Evolutionary conservation across 2,329 filamentous ascomycete genomes (phyloP).

Genomic region (Helotiales sp.): DNA sequence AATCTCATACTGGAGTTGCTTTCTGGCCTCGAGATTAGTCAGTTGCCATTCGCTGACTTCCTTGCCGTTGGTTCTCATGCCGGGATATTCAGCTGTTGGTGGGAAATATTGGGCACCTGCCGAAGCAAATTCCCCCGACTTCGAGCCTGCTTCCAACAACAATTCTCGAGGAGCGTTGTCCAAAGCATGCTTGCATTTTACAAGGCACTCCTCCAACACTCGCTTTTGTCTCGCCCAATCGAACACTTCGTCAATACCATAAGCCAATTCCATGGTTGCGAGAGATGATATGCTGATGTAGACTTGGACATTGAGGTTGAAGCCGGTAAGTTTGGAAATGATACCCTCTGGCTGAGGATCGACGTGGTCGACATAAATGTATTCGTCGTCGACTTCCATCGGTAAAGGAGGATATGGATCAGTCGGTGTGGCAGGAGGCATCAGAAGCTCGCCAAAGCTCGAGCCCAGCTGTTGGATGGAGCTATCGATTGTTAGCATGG

Average conservation of each 20-base stretch:
- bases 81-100: conserved; percentile 42
- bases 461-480: conserved; percentile 78
- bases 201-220: conserved; percentile 69
- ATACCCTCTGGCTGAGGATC: conserved; percentile 67
- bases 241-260: conserved; percentile 74
- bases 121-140: conserved; percentile 41
- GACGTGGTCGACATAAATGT: conserved; percentile 70
- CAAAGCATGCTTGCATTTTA: conserved; percentile 67
- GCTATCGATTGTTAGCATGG: conserved; percentile 41
- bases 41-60: conserved; percentile 33
- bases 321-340: conserved; percentile 73
- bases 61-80: conserved; percentile 21
- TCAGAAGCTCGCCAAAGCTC: conserved; percentile 68
- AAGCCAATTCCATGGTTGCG: conserved; percentile 77
- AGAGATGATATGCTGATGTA: conserved; percentile 80
- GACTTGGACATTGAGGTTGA: conserved; percentile 76
- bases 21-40: conserved; percentile 35
- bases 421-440: conserved; percentile 73
- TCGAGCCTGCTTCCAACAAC: conserved; percentile 48
- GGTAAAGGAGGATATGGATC: conserved; percentile 79
- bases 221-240: conserved; percentile 76
- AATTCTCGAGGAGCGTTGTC: conserved; percentile 69
- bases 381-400: conserved; percentile 80
- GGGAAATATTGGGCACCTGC: conserved; percentile 51
- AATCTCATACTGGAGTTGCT: conserved; percentile 76